Conservation (phyloP, 352 stramenopile species). For the Peronospora belbahrii region DNA sequence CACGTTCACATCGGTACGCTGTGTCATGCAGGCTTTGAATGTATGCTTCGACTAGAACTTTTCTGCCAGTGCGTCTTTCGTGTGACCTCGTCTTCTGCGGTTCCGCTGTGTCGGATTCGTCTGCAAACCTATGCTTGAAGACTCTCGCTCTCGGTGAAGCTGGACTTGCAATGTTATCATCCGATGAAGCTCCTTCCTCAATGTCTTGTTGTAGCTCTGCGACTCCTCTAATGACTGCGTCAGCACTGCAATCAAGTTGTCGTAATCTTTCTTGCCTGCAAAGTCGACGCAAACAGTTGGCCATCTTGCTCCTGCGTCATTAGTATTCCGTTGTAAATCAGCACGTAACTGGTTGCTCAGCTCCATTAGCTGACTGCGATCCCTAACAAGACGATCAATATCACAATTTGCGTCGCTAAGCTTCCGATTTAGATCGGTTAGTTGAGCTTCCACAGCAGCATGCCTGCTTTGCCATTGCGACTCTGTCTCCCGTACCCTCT, state of each 20-base stretch:
- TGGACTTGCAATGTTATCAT: slow-evolving; percentile 62
- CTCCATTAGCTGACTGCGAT: slow-evolving; percentile 72
- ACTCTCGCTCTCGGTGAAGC: slow-evolving; percentile 21
- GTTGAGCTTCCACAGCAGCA: slow-evolving; percentile 25
- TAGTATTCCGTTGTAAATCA: slow-evolving; percentile 43
- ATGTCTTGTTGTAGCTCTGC: slow-evolving; percentile 64
- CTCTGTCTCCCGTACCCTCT: slow-evolving; percentile 1
- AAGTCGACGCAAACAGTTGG: slow-evolving; percentile 29
- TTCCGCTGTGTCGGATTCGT: background rate
- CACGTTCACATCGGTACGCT: too few species aligned
- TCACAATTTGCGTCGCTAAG: slow-evolving; percentile 41
- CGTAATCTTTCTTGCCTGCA: slow-evolving; percentile 59
- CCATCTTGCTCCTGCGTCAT: slow-evolving; percentile 8
- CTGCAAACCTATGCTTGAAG: background rate
- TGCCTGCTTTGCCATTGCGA: slow-evolving; percentile 13
- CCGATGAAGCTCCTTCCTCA: slow-evolving; percentile 73
- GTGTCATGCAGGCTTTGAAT: too few species aligned
- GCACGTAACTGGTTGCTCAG: slow-evolving; percentile 68
- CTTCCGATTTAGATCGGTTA: slow-evolving; percentile 37
- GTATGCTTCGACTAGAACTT: slow-evolving; percentile 40
- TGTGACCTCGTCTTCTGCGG: background rate
- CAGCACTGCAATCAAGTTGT: slow-evolving; percentile 62
- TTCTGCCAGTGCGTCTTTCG: slow-evolving; percentile 4
- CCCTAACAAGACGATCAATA: slow-evolving; percentile 53
- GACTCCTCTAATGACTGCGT: slow-evolving; percentile 62